A percentile compares a stretch with the other conserved stretches of the same genome.
Conservation (phyloP, 2,329 filamentous ascomycete genomes). For the Fusarium udum region DNA sequence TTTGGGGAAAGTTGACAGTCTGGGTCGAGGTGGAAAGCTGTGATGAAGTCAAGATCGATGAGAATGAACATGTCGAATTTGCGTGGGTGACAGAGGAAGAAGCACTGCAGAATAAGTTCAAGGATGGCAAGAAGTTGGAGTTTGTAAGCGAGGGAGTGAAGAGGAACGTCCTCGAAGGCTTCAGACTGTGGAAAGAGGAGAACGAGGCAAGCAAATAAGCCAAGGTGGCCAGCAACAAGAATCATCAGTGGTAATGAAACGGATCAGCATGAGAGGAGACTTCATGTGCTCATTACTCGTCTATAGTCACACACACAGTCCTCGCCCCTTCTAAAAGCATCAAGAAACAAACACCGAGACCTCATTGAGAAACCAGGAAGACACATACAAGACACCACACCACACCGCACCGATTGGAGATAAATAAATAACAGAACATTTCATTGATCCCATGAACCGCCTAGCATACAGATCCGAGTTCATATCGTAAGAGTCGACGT, state of each 20-base stretch:
- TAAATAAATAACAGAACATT: constrained; percentile 36
- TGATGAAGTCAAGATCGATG: constrained; percentile 44
- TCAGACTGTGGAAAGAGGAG: constrained; percentile 41
- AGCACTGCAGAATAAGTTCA: constrained; percentile 38
- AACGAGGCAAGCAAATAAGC: neutral
- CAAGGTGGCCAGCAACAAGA: neutral
- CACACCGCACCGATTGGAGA: neutral
- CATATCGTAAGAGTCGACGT: constrained; percentile 4
- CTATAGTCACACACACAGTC: constrained; percentile 27
- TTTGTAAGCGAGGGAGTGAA: constrained; percentile 48
- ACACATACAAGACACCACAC: neutral
- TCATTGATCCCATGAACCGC: constrained; percentile 44
- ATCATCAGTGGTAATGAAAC: neutral
- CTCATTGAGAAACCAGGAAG: neutral
- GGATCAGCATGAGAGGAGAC: constrained; percentile 9
- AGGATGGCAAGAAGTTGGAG: constrained; percentile 42
- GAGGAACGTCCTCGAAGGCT: constrained; percentile 47
- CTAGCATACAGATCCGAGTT: constrained; percentile 40
- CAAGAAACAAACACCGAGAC: constrained; percentile 18
- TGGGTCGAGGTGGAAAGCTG: constrained; percentile 43
- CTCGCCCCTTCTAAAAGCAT: constrained; percentile 4
- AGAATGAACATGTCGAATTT: constrained; percentile 52
- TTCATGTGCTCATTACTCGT: constrained; percentile 36
- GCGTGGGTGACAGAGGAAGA: constrained; percentile 53
- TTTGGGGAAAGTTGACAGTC: constrained; percentile 46